Percentiles rank a stretch among this genome's conserved stretches.
Evolutionary conservation across 2,329 filamentous ascomycete species (phyloP).

Genomic region (Talaromyces sp.): DNA sequence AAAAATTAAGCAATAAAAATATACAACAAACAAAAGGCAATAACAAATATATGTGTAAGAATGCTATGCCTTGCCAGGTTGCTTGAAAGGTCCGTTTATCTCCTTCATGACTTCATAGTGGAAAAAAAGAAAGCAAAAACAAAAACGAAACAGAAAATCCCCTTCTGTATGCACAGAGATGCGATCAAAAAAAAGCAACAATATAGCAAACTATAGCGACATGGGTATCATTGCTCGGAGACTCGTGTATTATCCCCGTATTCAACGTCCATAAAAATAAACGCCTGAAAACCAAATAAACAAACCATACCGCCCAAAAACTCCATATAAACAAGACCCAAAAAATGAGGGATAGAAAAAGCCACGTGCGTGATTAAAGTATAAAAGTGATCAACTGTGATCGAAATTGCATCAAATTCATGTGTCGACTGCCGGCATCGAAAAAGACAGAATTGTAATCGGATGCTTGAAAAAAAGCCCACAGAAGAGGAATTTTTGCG

Average conservation of each 20-base stretch:
- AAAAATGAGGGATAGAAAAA: not conserved
- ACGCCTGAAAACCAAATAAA: not conserved
- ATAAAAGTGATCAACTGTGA: not conserved
- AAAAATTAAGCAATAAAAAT: conserved; percentile 9
- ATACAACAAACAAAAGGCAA: conserved; percentile 8
- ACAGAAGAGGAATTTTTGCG: not conserved
- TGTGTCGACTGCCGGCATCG: conserved; percentile 14
- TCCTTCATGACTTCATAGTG: conserved; percentile 11
- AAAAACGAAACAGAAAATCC: not conserved
- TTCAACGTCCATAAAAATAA: conserved; percentile 22
- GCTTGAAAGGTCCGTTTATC: conserved; percentile 18
- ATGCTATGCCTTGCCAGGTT: conserved; percentile 11
- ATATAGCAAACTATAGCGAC: conserved; percentile 17
- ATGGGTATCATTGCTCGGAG: conserved; percentile 36
- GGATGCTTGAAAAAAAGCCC: not conserved
- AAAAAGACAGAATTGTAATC: conserved; percentile 12
- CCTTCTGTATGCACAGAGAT: conserved; percentile 10
- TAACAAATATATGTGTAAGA: conserved; percentile 12
- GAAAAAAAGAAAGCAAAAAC: not conserved
- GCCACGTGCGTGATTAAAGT: not conserved
- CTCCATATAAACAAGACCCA: conserved; percentile 4
- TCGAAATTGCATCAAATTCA: not conserved
- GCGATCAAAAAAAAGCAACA: conserved; percentile 7
- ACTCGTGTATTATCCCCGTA: conserved; percentile 38
- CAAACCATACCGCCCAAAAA: not conserved